Base-by-base conservation (phyloP, 768 basidiomycete species). In the Tulasnella sp. region DNA sequence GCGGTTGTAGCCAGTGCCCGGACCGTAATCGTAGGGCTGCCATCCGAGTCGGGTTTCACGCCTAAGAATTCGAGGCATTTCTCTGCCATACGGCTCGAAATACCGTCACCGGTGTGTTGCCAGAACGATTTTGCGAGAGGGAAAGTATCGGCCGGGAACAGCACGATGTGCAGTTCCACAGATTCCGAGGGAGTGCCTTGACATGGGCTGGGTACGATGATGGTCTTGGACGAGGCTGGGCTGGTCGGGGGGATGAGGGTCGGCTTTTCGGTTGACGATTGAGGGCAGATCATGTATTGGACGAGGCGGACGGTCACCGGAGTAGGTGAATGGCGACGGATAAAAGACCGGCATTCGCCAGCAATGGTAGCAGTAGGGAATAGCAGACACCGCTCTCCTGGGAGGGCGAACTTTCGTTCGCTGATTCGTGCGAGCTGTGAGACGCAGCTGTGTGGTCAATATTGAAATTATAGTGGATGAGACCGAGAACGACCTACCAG, bases 31-130 rank as follows among this genome's bases (percentile, higher is more conserved):
- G 52, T 64, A 4, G 37, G 22, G 39, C 36, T 16, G 29, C 37
- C 59, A 4, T 37, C 32, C n/a, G 37, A 16, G n/a, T 64, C 71
- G 3, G 62, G 62, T 39, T 39, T 22, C 29, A 63, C 67, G 0
- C 88, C 85, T 1, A 95, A 83, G 76, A 93, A 82, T 35, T 87
- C 83, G 52, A 98, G 83, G 77, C 91, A 94, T 72, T 87, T 84
- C 73, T 95, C 94, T 4, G 94, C 94, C 22, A 90, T 81, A 7
- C 96, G 88, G 74, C 92, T 94, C 3, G 91, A 94, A 44, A 99
- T 89, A 1, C 95, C 95, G 73, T 90, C 82, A 0, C 96, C 96
- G 0, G 90, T 88, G 78, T 98, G 96, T 76, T 98, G 95, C 96
- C 96, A 98, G 80, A 95, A 98, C 79, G 94, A 85, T 78, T 92